These are phyloP conservation scores for Mucor lusitanicus DNA, from an alignment of 371 early-diverging fungal genomes.

Conservation along the genomic window DNA sequence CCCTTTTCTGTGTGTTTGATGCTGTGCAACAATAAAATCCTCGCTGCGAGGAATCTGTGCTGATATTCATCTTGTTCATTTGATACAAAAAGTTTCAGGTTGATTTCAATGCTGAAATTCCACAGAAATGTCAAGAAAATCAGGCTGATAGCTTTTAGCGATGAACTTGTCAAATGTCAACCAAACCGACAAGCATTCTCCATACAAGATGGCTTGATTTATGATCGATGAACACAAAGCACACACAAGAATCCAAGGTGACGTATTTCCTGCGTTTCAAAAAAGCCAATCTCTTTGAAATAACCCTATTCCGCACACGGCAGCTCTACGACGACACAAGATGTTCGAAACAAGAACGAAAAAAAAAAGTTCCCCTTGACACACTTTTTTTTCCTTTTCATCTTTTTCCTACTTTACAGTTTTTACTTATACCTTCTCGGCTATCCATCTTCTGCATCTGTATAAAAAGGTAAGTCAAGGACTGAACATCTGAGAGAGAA, in stretches of 20 bases:
- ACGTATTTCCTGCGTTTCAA: conserved; percentile 4
- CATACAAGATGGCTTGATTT: neutral
- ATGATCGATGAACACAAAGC: neutral
- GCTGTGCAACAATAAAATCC: too few relatives aligned
- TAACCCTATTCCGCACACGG: neutral
- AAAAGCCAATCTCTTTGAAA: conserved; percentile 9
- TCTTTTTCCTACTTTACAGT: neutral
- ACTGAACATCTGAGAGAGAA: neutral
- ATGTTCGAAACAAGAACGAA: neutral
- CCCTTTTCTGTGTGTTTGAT: too few relatives aligned
- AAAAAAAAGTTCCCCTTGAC: conserved; percentile 9
- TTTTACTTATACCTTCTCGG: conserved; percentile 14
- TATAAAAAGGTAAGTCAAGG: neutral
- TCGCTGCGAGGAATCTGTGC: too few relatives aligned
- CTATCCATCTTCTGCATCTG: neutral
- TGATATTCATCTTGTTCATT: neutral
- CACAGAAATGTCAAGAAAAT: neutral
- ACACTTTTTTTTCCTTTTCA: conserved; percentile 11
- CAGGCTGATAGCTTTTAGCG: neutral
- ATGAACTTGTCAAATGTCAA: neutral
- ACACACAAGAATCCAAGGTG: neutral
- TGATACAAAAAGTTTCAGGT: neutral
- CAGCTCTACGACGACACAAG: neutral
- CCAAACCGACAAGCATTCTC: neutral
- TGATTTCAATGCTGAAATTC: neutral